phyloP scores from a whole-genome alignment of 164 flowering plant genomes.

The Magnolia changhungtana region DNA sequence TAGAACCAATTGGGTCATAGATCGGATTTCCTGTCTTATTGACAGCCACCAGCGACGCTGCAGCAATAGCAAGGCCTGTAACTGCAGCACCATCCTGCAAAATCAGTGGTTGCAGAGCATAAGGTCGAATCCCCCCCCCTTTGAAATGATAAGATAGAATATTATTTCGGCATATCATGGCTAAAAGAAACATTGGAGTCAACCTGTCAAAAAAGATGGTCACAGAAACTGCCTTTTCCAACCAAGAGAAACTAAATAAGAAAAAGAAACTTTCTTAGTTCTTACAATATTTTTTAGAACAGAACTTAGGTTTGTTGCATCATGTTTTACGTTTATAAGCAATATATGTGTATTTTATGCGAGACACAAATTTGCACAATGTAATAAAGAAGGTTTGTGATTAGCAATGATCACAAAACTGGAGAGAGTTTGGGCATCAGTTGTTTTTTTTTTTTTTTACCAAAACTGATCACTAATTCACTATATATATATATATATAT shows the following conservation, averaged over 20 bases:
- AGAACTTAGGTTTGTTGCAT: not conserved
- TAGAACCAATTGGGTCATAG: slow-evolving; percentile 94
- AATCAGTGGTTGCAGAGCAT: slow-evolving; percentile 4
- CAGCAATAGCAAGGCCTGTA: slow-evolving; percentile 87
- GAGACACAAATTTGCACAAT: not conserved
- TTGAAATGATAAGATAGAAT: no score
- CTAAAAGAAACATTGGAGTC: not conserved
- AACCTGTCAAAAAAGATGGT: not conserved
- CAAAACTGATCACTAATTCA: no score
- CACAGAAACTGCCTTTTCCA: not conserved
- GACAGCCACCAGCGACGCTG: slow-evolving; percentile 87
- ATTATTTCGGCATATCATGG: no score
- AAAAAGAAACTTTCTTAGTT: not conserved
- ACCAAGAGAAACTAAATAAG: not conserved
- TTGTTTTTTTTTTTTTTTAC: no score
- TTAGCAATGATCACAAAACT: no score
- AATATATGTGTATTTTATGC: not conserved
- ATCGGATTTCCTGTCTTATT: slow-evolving; percentile 85
- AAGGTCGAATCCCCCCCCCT: no score
- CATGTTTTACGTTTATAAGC: not conserved
- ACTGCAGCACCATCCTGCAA: slow-evolving; percentile 99
- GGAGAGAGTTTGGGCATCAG: no score
- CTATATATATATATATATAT: no score
- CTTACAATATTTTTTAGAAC: not conserved
- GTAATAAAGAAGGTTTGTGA: not conserved